phyloP scores from a whole-genome alignment of 805 yeast species.

The Starmera quercuum region DNA sequence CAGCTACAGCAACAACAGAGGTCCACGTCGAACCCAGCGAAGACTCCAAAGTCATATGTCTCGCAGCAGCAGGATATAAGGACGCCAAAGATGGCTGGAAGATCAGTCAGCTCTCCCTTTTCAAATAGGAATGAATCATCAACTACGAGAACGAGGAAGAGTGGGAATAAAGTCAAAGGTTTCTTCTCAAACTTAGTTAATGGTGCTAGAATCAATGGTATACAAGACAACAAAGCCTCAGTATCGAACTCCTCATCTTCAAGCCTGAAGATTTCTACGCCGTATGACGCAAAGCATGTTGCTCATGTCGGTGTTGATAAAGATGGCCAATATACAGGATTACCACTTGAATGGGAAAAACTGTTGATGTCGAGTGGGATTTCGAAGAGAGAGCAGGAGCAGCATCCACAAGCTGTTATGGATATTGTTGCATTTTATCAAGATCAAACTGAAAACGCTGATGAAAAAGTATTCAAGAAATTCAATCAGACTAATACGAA shows the following conservation, averaged over 20 bases:
- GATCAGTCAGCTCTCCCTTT: conserved; percentile 20
- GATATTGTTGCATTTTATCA: conserved; percentile 85
- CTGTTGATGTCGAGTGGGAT: conserved; percentile 81
- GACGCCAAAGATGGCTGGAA: conserved; percentile 7
- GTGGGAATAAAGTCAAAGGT: conserved; percentile 48
- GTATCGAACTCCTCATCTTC: conserved; percentile 10
- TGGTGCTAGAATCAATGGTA: conserved; percentile 11
- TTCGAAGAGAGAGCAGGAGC: conserved; percentile 78
- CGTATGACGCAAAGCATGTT: conserved; percentile 83
- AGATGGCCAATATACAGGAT: conserved; percentile 81
- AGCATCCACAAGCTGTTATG: conserved; percentile 90
- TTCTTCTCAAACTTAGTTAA: conserved; percentile 42
- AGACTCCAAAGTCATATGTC: neutral
- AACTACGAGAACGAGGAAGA: conserved; percentile 24
- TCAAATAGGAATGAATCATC: conserved; percentile 1
- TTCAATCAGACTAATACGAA: conserved; percentile 23
- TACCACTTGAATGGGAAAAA: conserved; percentile 90
- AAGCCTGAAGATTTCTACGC: conserved; percentile 67
- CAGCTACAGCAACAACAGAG: neutral
- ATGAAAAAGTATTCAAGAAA: conserved; percentile 32
- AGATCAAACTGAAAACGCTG: conserved; percentile 39
- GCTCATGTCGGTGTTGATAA: conserved; percentile 91
- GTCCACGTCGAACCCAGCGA: neutral
- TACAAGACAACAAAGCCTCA: conserved; percentile 6
- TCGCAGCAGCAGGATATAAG: too few species aligned